These are phyloP conservation scores for Pelargonium myrrhifolium DNA, from an alignment of 441 rosid species.

Conservation along the genomic window DNA sequence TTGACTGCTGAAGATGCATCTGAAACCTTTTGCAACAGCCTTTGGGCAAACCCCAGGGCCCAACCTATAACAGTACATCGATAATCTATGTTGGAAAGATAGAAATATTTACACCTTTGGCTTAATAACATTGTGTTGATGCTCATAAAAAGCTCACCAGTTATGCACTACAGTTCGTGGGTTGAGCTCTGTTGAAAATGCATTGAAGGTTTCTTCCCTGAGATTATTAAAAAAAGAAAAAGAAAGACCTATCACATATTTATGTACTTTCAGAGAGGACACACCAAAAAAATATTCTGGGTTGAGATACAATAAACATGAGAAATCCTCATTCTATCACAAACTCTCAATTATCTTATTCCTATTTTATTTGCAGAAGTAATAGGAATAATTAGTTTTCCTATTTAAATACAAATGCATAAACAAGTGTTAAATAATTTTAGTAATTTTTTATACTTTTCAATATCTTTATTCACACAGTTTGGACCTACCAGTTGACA, in stretches of 20 bases:
- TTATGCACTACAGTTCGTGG: conserved; percentile 74
- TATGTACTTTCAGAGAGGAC: neutral
- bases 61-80: conserved; percentile 39
- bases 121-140: neutral
- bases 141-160: conserved; percentile 43
- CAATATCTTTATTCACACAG: neutral
- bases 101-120: neutral
- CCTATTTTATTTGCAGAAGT: neutral
- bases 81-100: neutral
- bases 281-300: neutral
- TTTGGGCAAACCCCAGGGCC: conserved; percentile 72
- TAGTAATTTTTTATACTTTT: neutral
- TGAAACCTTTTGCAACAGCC: conserved; percentile 79
- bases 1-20: conserved; percentile 85
- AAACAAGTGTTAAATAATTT: neutral
- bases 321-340: neutral
- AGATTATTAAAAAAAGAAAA: conserved; percentile 10
- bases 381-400: neutral
- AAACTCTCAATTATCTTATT: neutral
- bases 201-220: conserved; percentile 93
- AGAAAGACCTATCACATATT: conserved; percentile 9
- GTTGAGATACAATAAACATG: neutral
- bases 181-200: conserved; percentile 55
- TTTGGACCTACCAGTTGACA: conserved; percentile 69
- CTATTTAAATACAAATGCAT: neutral